These are phyloP conservation scores for Betula pendula DNA, from an alignment of 306 rosid genomes.

Conservation along the genomic window DNA sequence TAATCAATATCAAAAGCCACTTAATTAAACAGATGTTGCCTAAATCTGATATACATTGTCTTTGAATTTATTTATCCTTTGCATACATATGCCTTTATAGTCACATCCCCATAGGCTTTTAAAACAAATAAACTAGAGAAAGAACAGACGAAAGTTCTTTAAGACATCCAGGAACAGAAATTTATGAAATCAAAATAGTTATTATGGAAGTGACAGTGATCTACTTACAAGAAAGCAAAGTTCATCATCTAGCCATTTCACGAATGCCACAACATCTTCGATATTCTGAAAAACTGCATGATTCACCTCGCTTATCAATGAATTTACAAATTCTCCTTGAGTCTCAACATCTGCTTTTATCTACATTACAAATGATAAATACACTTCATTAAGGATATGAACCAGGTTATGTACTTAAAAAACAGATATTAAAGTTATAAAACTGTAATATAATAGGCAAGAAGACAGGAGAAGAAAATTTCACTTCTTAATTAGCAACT, in stretches of 20 bases:
- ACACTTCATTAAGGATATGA: slow-evolving; percentile 16
- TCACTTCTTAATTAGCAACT: background rate
- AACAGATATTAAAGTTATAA: background rate
- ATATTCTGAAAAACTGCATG: slow-evolving; percentile 78
- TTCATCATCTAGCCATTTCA: slow-evolving; percentile 98
- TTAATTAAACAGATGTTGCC: background rate
- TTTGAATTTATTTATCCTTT: background rate
- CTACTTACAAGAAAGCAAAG: slow-evolving; percentile 93
- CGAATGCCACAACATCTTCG: slow-evolving; percentile 92
- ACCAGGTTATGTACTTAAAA: background rate
- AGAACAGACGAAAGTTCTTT: background rate
- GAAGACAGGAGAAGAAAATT: background rate
- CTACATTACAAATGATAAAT: slow-evolving; percentile 42
- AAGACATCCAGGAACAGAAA: background rate
- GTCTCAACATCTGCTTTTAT: slow-evolving; percentile 96
- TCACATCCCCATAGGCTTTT: background rate
- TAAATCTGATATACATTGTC: background rate
- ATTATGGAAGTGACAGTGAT: background rate
- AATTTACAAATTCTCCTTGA: slow-evolving; percentile 96
- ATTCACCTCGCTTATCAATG: slow-evolving; percentile 88
- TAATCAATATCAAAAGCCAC: background rate
- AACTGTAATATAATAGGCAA: background rate
- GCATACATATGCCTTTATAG: background rate
- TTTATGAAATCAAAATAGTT: background rate
- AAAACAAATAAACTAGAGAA: background rate